Evolutionary conservation across 129 eudicot genomes (phyloP).

Genomic region (Escallonia herrerae): DNA sequence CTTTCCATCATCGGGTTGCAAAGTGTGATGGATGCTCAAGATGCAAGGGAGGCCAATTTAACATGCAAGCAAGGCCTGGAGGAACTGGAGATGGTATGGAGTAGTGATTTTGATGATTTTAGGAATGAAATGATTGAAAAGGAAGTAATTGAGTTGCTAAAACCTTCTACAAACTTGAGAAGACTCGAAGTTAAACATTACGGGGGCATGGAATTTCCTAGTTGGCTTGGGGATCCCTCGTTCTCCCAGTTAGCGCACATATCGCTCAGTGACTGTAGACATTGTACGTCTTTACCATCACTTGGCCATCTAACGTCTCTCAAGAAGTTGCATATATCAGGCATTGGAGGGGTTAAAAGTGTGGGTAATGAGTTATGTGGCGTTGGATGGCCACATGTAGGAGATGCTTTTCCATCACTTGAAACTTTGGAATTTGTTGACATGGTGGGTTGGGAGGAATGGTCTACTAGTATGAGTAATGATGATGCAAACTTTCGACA

Average conservation of each 20-base stretch:
- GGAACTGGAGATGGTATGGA: conserved; percentile 31
- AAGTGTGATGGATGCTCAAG: conserved; percentile 18
- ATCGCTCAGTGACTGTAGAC: conserved; percentile 18
- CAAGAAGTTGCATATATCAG: conserved; percentile 15
- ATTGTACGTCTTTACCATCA: conserved; percentile 32
- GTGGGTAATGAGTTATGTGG: conserved; percentile 34
- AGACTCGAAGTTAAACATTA: conserved; percentile 21
- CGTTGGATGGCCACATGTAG: neutral
- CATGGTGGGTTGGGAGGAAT: conserved; percentile 19
- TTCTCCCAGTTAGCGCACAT: conserved; percentile 24
- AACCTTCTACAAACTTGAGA: conserved; percentile 29
- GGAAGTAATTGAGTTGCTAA: conserved; percentile 25
- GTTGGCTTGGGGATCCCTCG: conserved; percentile 38
- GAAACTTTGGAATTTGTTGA: conserved; percentile 7
- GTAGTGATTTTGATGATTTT: conserved; percentile 11
- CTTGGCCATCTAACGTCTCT: conserved; percentile 41
- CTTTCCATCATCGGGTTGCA: conserved; percentile 34
- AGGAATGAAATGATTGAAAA: conserved; percentile 10
- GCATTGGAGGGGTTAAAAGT: conserved; percentile 23
- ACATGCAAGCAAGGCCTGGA: conserved; percentile 16
- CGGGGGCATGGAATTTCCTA: conserved; percentile 30
- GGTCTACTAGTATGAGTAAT: conserved; percentile 6
- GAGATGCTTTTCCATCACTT: conserved; percentile 30
- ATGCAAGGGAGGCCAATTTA: conserved; percentile 35
- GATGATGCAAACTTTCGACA: neutral